Conservation (phyloP, 2,329 filamentous ascomycete species). For the Diplodia scrobiculata region DNA sequence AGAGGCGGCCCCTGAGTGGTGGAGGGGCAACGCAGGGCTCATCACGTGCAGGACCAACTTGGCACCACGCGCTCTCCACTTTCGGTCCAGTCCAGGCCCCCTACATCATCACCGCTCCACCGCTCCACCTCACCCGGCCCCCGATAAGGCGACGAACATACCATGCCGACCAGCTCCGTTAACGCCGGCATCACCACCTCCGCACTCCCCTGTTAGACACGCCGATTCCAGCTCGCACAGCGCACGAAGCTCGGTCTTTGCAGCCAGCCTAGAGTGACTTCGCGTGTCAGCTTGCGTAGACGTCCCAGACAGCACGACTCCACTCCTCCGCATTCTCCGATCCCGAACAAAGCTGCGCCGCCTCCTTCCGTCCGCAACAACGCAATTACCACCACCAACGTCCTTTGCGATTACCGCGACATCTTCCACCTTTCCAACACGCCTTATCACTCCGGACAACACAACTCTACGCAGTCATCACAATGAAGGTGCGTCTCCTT, state of each 20-base stretch:
- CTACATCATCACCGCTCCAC: conserved; percentile 19
- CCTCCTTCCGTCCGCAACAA: neutral
- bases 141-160: conserved; percentile 22
- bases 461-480: conserved; percentile 27
- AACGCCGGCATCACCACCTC: conserved; percentile 8
- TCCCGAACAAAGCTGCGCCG: conserved; percentile 23
- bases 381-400: conserved; percentile 3
- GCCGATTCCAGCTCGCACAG: conserved; percentile 38
- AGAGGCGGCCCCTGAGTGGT: conserved; percentile 10
- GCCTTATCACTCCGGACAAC: conserved; percentile 26
- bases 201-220: conserved; percentile 8
- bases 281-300: conserved; percentile 44
- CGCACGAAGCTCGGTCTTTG: conserved; percentile 43
- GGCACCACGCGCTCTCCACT: conserved; percentile 10
- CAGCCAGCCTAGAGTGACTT: conserved; percentile 48
- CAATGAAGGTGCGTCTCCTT: conserved; percentile 44
- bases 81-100: conserved; percentile 20
- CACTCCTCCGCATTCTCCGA: conserved; percentile 20
- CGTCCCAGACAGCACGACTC: conserved; percentile 33
- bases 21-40: neutral
- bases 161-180: conserved; percentile 11
- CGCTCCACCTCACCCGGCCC: conserved; percentile 14
- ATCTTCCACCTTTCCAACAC: conserved; percentile 8
- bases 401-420: neutral
- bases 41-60: conserved; percentile 14